These are phyloP conservation scores for Eimeria praecox DNA, from an alignment of 169 alveolate species.

Conservation along the genomic window DNA sequence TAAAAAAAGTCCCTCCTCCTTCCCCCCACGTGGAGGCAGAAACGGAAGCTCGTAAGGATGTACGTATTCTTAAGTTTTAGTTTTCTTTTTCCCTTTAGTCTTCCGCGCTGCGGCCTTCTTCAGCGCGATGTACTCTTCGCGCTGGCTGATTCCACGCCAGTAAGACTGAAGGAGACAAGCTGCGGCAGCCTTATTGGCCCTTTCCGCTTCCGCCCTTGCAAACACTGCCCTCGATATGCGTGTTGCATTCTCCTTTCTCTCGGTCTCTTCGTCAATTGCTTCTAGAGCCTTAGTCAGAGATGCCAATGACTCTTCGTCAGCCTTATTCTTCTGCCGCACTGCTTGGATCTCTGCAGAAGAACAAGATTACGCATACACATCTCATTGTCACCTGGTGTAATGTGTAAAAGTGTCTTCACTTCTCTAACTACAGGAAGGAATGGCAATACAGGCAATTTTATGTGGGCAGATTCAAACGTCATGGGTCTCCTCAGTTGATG, in stretches of 20 bases:
- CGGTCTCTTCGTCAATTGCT: conserved; percentile 65
- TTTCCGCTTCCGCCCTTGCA: conserved; percentile 16
- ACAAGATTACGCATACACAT: too few species aligned
- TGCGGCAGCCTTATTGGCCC: conserved; percentile 39
- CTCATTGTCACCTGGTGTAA: background rate
- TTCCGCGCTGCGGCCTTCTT: conserved; percentile 77
- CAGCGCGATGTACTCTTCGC: conserved; percentile 78
- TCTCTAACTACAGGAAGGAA: background rate
- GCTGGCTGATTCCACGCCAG: conserved; percentile 79
- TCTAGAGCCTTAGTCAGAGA: conserved; percentile 24
- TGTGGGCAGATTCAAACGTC: background rate
- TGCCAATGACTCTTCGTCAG: conserved; percentile 37
- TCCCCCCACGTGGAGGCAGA: background rate
- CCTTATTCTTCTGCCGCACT: background rate
- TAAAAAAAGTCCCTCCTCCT: background rate
- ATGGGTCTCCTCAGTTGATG: too few species aligned
- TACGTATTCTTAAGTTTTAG: background rate
- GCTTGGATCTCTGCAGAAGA: conserved; percentile 62
- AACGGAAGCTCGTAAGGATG: background rate
- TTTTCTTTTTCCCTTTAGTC: conserved; percentile 34
- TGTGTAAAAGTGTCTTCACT: background rate
- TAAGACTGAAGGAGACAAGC: conserved; percentile 76
- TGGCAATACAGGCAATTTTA: background rate
- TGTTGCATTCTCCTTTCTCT: conserved; percentile 43
- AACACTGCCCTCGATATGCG: conserved; percentile 23